Conservation (phyloP, 768 basidiomycete species). For the Strobilomyces echinocephalus region DNA sequence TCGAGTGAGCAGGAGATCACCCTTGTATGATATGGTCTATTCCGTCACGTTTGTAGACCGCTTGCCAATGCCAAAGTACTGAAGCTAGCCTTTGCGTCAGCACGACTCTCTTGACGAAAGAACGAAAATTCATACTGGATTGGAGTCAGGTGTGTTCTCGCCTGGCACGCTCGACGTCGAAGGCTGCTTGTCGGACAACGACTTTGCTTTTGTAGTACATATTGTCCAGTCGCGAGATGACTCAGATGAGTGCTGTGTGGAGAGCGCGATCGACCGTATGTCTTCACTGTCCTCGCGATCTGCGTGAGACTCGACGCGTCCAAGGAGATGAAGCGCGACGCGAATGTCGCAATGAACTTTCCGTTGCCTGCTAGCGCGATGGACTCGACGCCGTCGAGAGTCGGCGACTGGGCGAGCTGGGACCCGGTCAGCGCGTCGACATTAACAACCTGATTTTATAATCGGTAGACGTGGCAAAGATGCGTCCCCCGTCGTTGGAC, state of each 20-base stretch:
- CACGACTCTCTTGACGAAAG: too few relatives aligned
- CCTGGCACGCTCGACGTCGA: neutral
- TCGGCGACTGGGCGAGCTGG: neutral
- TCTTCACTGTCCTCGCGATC: neutral
- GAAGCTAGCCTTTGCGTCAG: too few relatives aligned
- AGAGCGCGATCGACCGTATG: neutral
- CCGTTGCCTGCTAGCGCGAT: neutral
- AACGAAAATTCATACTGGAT: too few relatives aligned
- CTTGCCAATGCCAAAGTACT: too few relatives aligned
- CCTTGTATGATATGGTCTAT: neutral
- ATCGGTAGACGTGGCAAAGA: neutral
- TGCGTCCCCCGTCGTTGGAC: neutral
- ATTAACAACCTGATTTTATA: neutral
- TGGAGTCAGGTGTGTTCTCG: neutral
- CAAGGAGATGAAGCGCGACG: neutral
- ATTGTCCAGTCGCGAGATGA: constrained; percentile 1
- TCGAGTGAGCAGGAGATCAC: neutral
- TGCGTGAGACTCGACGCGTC: neutral
- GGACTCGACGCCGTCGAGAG: neutral
- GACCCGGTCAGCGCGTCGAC: neutral
- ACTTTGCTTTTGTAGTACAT: neutral
- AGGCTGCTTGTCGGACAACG: neutral
- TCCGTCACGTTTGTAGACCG: neutral
- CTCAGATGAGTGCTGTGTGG: neutral
- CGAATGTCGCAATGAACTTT: neutral